These are phyloP conservation scores for Beauveria sp. DNA, from an alignment of 2,329 filamentous ascomycete species.

Conservation along the genomic window DNA sequence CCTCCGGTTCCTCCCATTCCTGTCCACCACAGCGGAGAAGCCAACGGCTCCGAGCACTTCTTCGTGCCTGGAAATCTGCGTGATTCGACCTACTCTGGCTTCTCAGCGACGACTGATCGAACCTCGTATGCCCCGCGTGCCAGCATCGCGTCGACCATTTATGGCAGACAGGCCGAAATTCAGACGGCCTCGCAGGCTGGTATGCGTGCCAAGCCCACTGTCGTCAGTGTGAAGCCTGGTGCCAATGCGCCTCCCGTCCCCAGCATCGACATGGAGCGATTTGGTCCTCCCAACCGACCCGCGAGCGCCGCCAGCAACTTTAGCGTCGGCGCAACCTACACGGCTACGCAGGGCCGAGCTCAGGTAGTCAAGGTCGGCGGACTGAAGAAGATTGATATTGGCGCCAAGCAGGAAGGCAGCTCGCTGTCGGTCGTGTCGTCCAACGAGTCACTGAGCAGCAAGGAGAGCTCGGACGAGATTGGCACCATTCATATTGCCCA, in stretches of 20 bases:
- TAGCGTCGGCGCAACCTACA: constrained; percentile 61
- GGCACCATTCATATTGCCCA: constrained; percentile 42
- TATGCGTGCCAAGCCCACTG: constrained; percentile 79
- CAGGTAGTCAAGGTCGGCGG: constrained; percentile 54
- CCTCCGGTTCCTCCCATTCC: constrained; percentile 94
- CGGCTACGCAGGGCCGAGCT: constrained; percentile 48
- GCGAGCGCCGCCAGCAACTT: constrained; percentile 53
- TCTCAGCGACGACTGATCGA: constrained; percentile 56
- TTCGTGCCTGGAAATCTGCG: constrained; percentile 87
- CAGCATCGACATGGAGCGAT: constrained; percentile 58
- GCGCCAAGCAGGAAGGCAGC: constrained; percentile 30
- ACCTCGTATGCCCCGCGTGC: constrained; percentile 54
- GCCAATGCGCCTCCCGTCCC: constrained; percentile 63
- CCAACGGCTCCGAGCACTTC: constrained; percentile 75
- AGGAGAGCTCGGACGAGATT: constrained; percentile 23
- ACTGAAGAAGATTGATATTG: constrained; percentile 38
- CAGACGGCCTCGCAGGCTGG: constrained; percentile 78
- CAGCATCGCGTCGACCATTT: constrained; percentile 88
- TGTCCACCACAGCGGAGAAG: constrained; percentile 35
- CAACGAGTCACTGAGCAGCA: constrained; percentile 15
- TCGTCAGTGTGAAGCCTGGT: constrained; percentile 82
- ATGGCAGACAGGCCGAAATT: constrained; percentile 82
- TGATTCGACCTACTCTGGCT: constrained; percentile 81
- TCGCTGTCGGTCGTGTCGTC: constrained; percentile 16
- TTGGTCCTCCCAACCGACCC: constrained; percentile 36